Percentiles rank a stretch among this genome's conserved stretches.
These are phyloP conservation scores for Cotoneaster glaucophyllus DNA, from an alignment of 306 rosid species.

Conservation along the genomic window DNA sequence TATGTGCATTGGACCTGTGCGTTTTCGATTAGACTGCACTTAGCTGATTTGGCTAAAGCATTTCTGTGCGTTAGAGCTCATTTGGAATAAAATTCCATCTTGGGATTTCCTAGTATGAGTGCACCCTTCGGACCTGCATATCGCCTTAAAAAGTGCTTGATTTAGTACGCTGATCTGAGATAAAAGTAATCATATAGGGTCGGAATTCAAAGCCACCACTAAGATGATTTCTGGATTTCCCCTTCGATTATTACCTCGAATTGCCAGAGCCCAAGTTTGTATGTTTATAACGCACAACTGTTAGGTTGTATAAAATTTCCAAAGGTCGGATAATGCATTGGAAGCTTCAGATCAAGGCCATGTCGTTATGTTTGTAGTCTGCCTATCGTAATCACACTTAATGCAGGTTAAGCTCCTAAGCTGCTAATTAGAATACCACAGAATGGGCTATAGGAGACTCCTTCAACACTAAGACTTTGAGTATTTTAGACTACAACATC, in stretches of 20 bases:
- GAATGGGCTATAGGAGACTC: too few relatives aligned
- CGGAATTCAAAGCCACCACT: background rate
- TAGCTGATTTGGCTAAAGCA: too few relatives aligned
- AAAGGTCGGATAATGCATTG: background rate
- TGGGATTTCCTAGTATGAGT: background rate
- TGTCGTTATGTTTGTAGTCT: background rate
- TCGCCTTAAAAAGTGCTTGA: background rate
- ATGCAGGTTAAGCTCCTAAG: background rate
- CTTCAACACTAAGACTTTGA: too few relatives aligned
- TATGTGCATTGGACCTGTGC: background rate
- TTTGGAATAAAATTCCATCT: background rate
- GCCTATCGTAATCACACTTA: background rate
- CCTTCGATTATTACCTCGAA: background rate
- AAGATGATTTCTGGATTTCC: background rate
- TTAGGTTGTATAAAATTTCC: too few relatives aligned
- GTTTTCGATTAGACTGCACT: too few relatives aligned
- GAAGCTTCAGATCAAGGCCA: background rate
- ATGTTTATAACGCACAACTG: too few relatives aligned
- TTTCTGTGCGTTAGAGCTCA: background rate
- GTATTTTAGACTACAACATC: too few relatives aligned
- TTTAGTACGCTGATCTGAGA: too few relatives aligned
- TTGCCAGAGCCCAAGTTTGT: too few relatives aligned
- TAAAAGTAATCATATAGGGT: background rate
- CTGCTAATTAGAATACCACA: too few relatives aligned
- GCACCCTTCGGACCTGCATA: background rate